phyloP scores from a whole-genome alignment of 306 rosid genomes.

The Acacia acuminata region DNA sequence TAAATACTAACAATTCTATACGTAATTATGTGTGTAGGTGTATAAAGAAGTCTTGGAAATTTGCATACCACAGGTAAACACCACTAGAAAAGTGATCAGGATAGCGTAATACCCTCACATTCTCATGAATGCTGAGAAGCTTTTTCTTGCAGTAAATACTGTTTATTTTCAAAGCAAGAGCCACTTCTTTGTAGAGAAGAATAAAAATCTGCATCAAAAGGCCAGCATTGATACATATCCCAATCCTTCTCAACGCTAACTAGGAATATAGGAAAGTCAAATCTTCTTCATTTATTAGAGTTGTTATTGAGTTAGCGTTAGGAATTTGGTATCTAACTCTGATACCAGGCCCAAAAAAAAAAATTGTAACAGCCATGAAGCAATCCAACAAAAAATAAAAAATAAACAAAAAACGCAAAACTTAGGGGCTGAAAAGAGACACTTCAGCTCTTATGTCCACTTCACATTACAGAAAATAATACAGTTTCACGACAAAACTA shows the following conservation, averaged over 20 bases:
- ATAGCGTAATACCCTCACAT: conserved; percentile 91
- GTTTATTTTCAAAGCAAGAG: conserved; percentile 96
- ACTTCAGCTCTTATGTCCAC: too few species aligned
- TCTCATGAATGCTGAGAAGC: conserved; percentile 93
- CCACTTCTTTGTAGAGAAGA: conserved; percentile 98
- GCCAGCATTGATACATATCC: conserved; percentile 15
- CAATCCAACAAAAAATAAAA: neutral
- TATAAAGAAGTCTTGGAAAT: neutral
- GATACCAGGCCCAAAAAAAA: neutral
- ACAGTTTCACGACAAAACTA: too few species aligned
- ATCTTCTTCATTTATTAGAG: neutral
- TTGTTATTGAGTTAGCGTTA: neutral
- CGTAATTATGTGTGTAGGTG: neutral
- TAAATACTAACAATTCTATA: conserved; percentile 12
- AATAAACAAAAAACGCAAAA: neutral
- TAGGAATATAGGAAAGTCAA: conserved; percentile 16
- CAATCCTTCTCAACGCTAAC: neutral
- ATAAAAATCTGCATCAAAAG: conserved; percentile 72
- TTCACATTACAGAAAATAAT: too few species aligned
- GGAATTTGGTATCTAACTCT: neutral
- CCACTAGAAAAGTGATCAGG: conserved; percentile 98
- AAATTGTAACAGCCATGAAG: neutral
- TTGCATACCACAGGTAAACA: conserved; percentile 89
- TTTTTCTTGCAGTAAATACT: conserved; percentile 91
- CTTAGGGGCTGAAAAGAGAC: too few species aligned